Conservation (phyloP, 1,284 basidiomycete genomes). For the Takashimella koratensis region DNA sequence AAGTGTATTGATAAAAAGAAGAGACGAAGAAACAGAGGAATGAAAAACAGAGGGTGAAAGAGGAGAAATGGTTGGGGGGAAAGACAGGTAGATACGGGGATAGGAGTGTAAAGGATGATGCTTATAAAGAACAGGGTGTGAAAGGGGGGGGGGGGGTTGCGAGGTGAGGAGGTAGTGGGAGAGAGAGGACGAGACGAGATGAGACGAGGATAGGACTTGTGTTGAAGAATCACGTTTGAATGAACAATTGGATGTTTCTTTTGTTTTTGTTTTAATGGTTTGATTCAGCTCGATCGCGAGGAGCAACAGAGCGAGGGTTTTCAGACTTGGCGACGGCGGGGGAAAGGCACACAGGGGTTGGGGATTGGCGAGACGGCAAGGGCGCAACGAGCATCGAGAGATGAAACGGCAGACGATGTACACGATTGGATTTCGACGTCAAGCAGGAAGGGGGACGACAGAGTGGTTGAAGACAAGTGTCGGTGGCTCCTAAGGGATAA, state of each 20-base stretch:
- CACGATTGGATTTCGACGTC: too few relatives aligned
- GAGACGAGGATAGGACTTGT: background rate
- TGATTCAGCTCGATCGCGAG: too few relatives aligned
- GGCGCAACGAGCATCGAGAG: background rate
- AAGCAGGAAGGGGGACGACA: slow-evolving; percentile 1
- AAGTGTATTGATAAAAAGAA: background rate
- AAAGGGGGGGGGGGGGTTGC: slow-evolving; percentile 14
- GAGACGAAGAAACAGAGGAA: background rate
- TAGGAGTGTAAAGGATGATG: background rate
- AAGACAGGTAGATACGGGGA: too few relatives aligned
- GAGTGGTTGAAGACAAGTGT: slow-evolving; percentile 5
- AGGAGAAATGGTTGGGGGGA: too few relatives aligned
- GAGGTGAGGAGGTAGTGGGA: slow-evolving; percentile 1
- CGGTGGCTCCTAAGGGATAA: background rate
- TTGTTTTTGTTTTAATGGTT: too few relatives aligned
- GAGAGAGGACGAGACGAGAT: background rate
- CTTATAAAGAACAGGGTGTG: background rate
- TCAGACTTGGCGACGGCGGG: slow-evolving; percentile 2
- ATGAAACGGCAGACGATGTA: background rate
- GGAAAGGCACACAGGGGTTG: slow-evolving; percentile 1
- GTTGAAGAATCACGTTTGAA: background rate
- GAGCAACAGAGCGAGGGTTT: too few relatives aligned
- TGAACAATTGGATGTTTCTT: too few relatives aligned
- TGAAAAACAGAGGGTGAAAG: slow-evolving; percentile 22
- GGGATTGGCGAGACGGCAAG: background rate